Conservation (phyloP, 805 yeast genomes). For the Metschnikowia reukaufii region DNA sequence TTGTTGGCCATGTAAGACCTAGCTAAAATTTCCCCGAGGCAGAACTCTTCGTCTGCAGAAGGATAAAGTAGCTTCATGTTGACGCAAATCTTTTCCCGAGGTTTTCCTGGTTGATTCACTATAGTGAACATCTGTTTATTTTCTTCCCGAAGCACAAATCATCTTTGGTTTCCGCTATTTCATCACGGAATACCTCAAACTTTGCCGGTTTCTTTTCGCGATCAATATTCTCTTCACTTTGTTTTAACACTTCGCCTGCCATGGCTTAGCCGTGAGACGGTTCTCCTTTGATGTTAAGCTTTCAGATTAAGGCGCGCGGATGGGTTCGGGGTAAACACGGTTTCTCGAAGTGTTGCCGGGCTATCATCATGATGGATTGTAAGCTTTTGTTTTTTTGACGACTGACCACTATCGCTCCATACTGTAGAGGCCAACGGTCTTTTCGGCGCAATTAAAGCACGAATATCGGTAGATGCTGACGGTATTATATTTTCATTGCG, state of each 20-base stretch:
- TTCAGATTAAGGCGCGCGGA: slow-evolving; percentile 45
- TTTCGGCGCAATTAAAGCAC: slow-evolving; percentile 5
- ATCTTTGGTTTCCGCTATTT: slow-evolving; percentile 3
- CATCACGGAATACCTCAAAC: slow-evolving; percentile 20
- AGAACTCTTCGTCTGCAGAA: slow-evolving; percentile 47
- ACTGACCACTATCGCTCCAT: slow-evolving; percentile 7
- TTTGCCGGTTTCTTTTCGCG: slow-evolving; percentile 28
- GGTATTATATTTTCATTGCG: slow-evolving; percentile 1
- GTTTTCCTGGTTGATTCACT: slow-evolving; percentile 56
- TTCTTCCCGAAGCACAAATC: slow-evolving; percentile 13
- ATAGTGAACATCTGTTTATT: slow-evolving; percentile 46
- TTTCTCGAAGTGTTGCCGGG: slow-evolving; percentile 12
- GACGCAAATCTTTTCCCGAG: slow-evolving; percentile 56
- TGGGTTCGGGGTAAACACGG: slow-evolving; percentile 27
- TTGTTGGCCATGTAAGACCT: background rate
- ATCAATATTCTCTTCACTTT: slow-evolving; percentile 39
- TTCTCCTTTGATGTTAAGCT: slow-evolving; percentile 63
- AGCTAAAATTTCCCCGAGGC: slow-evolving; percentile 62
- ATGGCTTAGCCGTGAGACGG: slow-evolving; percentile 48
- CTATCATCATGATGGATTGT: slow-evolving; percentile 31
- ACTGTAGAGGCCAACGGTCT: slow-evolving; percentile 22
- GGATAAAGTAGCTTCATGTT: slow-evolving; percentile 61
- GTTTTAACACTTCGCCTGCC: slow-evolving; percentile 65
- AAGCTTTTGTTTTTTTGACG: slow-evolving; percentile 32
- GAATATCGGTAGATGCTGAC: background rate